phyloP scores from a whole-genome alignment of 768 basidiomycete species.

The Hygrophoropsis aurantiaca region DNA sequence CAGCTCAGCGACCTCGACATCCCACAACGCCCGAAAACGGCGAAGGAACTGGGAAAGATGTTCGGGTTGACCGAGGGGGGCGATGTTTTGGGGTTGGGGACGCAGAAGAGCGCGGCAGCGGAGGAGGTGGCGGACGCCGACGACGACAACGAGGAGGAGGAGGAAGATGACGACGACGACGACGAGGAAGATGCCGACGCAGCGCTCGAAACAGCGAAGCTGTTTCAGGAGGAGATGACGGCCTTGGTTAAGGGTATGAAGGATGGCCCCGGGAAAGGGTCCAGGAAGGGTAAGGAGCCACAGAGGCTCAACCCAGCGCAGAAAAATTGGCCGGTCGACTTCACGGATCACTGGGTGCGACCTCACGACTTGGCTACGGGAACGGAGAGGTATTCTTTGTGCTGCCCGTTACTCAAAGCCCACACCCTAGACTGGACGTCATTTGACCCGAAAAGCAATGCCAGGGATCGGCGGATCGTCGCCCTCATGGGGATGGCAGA shows the following conservation, averaged over 20 bases:
- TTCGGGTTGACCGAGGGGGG: neutral
- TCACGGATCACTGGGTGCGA: neutral
- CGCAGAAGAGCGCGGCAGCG: neutral
- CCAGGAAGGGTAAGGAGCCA: neutral
- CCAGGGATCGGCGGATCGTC: neutral
- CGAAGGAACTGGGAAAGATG: neutral
- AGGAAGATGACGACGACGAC: neutral
- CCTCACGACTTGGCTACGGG: neutral
- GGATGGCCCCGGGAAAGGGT: neutral
- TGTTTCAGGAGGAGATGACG: neutral
- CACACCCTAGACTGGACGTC: conserved; percentile 2
- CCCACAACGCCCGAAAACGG: neutral
- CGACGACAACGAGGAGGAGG: neutral
- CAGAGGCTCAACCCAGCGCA: neutral
- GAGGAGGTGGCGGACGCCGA: neutral
- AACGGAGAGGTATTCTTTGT: neutral
- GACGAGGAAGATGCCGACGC: neutral
- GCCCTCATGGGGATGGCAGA: neutral
- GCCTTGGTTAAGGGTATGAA: neutral
- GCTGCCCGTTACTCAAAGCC: neutral
- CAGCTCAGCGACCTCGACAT: neutral
- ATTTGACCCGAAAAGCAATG: no score
- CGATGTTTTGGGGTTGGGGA: no score
- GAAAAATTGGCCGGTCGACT: neutral
- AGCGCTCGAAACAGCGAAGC: neutral